Evolutionary conservation across 352 stramenopile species (phyloP).

Genomic region (Phytophthora hybrid): DNA sequence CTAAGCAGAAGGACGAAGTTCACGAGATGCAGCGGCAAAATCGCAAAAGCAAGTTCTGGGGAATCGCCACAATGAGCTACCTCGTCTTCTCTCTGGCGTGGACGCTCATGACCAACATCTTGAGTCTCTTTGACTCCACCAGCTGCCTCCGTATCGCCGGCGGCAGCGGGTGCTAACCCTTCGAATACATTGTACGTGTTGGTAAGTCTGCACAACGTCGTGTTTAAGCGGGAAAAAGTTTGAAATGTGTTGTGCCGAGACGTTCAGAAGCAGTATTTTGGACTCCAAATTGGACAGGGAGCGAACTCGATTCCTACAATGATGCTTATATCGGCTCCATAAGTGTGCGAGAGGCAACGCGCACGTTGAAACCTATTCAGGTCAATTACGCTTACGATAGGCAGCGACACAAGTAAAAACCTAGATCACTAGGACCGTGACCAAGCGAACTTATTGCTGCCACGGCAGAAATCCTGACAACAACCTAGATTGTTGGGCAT

Average conservation of each 20-base stretch:
- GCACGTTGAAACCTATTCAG: not conserved
- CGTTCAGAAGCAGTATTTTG: not conserved
- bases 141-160: slow-evolving; percentile 53
- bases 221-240: too few relatives aligned
- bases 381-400: not conserved
- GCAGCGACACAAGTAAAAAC: slow-evolving; percentile 19
- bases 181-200: not conserved
- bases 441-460: slow-evolving; percentile 24
- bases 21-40: slow-evolving; percentile 48
- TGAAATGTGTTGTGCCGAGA: not conserved
- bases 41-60: slow-evolving; percentile 41
- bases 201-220: too few relatives aligned
- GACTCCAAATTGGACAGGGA: not conserved
- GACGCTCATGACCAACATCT: slow-evolving; percentile 62
- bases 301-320: not conserved
- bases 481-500: slow-evolving; percentile 36
- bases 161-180: slow-evolving; percentile 37
- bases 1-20: slow-evolving; percentile 55
- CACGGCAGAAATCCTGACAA: slow-evolving; percentile 35
- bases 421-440: slow-evolving; percentile 26
- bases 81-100: slow-evolving; percentile 47
- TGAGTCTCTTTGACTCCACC: slow-evolving; percentile 54
- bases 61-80: slow-evolving; percentile 33
- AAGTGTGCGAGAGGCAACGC: not conserved
- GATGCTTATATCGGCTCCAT: not conserved